Percentiles rank a stretch among this genome's conserved stretches.
Conservation (phyloP, 306 rosid genomes). For the Cercis canadensis region DNA sequence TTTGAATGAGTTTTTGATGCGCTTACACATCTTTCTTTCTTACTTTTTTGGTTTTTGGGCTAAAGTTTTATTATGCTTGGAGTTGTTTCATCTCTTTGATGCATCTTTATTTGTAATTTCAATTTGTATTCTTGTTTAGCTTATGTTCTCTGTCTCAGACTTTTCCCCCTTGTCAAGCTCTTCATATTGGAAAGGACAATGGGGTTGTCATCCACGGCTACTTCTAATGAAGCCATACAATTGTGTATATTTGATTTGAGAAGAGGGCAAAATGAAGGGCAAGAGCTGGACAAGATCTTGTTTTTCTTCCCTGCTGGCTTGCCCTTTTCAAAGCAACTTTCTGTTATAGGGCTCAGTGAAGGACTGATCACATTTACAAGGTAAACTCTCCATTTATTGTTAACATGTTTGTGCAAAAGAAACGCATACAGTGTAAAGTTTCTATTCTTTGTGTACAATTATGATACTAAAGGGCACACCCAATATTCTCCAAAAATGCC, state of each 20-base stretch:
- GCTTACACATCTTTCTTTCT: too few species aligned
- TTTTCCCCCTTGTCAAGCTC: conserved; percentile 6
- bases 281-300: conserved; percentile 91
- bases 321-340: conserved; percentile 84
- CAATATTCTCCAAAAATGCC: too few species aligned
- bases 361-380: conserved; percentile 96
- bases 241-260: conserved; percentile 86
- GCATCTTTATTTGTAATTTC: too few species aligned
- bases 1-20: too few species aligned
- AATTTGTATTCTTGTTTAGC: too few species aligned
- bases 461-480: neutral
- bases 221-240: conserved; percentile 59
- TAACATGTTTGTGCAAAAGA: neutral
- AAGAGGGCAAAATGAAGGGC: conserved; percentile 96
- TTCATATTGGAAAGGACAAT: conserved; percentile 40
- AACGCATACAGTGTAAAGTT: neutral
- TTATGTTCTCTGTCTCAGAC: neutral
- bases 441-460: neutral
- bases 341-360: conserved; percentile 95
- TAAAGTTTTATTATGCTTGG: too few species aligned
- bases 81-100: too few species aligned
- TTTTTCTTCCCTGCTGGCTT: conserved; percentile 87
- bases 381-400: conserved; percentile 36
- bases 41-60: too few species aligned
- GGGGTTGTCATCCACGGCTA: conserved; percentile 70